A percentile compares a stretch with the other conserved stretches of the same genome.
Conservation (phyloP, 1,284 basidiomycete species). For the Pseudozyma pruni region DNA sequence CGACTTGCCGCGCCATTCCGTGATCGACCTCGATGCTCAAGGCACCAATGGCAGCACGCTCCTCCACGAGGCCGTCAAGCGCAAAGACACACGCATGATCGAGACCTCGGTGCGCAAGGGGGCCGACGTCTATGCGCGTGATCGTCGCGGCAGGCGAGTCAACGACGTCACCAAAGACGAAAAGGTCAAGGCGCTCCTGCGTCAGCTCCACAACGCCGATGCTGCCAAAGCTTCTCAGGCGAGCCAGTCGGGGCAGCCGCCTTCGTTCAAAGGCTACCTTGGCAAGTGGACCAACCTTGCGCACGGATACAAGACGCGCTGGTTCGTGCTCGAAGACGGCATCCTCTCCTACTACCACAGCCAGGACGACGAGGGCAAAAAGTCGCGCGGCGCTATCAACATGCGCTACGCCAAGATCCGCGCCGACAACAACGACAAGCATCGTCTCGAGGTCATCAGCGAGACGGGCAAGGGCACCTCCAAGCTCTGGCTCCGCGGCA, state of each 20-base stretch:
- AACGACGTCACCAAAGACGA: conserved; percentile 79
- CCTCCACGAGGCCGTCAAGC: conserved; percentile 85
- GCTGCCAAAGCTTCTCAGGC: conserved; percentile 70
- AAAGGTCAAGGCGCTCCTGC: conserved; percentile 81
- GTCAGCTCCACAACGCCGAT: conserved; percentile 73
- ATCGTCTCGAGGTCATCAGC: conserved; percentile 84
- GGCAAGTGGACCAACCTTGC: conserved; percentile 92
- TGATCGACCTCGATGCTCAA: conserved; percentile 61
- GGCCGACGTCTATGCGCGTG: conserved; percentile 88
- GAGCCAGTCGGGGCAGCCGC: conserved; percentile 48
- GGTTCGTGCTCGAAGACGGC: conserved; percentile 92
- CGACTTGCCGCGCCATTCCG: conserved; percentile 40
- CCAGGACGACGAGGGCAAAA: conserved; percentile 88
- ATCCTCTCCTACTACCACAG: conserved; percentile 81
- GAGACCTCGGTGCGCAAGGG: conserved; percentile 85
- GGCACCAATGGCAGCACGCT: conserved; percentile 72
- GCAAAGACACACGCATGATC: conserved; percentile 83
- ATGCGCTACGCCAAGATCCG: conserved; percentile 78
- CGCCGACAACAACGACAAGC: conserved; percentile 71
- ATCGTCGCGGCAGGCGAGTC: conserved; percentile 80
- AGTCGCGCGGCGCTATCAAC: conserved; percentile 86
- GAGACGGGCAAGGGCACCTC: conserved; percentile 71
- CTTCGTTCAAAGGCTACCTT: conserved; percentile 64
- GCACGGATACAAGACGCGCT: conserved; percentile 87
- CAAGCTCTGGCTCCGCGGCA: conserved; percentile 91